Conservation (phyloP, 1,139 yeast genomes). For the Taiozyma onychis region DNA sequence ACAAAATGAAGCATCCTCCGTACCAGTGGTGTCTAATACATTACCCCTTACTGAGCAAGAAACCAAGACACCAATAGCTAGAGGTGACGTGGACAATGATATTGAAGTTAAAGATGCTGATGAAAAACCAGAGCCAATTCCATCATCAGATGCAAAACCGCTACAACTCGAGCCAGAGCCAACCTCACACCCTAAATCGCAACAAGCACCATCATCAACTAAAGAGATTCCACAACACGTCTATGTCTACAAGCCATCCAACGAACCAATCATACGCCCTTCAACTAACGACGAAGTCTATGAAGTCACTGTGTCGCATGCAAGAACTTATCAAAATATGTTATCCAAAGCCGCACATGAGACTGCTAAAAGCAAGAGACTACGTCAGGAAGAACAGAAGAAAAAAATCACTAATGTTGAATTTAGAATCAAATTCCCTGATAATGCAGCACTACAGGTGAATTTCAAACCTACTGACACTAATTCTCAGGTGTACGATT, state of each 20-base stretch:
- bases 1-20: neutral
- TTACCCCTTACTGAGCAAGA: neutral
- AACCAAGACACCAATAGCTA: neutral
- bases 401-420: constrained; percentile 24
- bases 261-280: constrained; percentile 4
- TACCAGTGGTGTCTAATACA: neutral
- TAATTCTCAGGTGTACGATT: constrained; percentile 35
- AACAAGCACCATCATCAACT: constrained; percentile 1
- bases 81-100: neutral
- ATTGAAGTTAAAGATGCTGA: neutral
- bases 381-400: constrained; percentile 11
- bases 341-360: constrained; percentile 35
- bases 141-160: neutral
- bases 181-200: neutral
- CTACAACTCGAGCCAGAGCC: neutral
- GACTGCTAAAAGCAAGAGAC: constrained; percentile 26
- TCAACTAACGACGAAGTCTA: constrained; percentile 27
- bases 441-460: constrained; percentile 44
- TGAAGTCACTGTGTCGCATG: constrained; percentile 47
- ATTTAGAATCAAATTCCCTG: constrained; percentile 50
- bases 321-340: constrained; percentile 44
- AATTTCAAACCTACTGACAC: constrained; percentile 35
- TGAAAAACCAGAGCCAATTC: neutral
- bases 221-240: constrained; percentile 17
- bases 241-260: constrained; percentile 17